Conservation (phyloP, 768 basidiomycete species). For the Leccinum fibrillosum region DNA sequence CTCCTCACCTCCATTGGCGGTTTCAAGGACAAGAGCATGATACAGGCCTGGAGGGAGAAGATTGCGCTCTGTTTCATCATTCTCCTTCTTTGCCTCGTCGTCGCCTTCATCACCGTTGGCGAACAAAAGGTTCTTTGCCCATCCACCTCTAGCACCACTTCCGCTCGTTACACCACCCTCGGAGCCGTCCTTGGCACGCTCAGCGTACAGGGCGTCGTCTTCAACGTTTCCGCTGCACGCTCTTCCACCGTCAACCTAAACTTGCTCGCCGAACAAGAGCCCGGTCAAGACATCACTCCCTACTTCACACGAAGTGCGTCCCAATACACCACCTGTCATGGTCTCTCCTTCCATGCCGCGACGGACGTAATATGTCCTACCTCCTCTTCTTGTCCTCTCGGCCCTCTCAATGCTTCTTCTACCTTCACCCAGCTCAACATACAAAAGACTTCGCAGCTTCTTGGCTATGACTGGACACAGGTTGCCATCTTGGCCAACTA, state of each 20-base stretch:
- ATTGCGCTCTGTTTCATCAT: constrained; percentile 90
- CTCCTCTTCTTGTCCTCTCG: constrained; percentile 63
- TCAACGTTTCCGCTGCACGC: constrained; percentile 61
- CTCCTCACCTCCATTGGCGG: constrained; percentile 73
- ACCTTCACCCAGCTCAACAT: constrained; percentile 64
- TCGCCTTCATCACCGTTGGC: constrained; percentile 94
- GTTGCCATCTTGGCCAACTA: constrained; percentile 69
- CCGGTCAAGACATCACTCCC: constrained; percentile 90
- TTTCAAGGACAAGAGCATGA: constrained; percentile 69
- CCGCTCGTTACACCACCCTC: constrained; percentile 47
- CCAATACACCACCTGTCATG: constrained; percentile 64
- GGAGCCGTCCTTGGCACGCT: constrained; percentile 62
- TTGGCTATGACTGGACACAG: constrained; percentile 92
- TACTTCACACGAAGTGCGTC: constrained; percentile 69
- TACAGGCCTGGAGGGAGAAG: constrained; percentile 98
- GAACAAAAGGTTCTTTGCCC: constrained; percentile 93
- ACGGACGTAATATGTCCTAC: constrained; percentile 68
- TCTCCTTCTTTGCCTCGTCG: constrained; percentile 64
- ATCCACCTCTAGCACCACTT: constrained; percentile 40
- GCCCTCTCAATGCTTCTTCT: constrained; percentile 49
- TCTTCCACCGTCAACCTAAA: constrained; percentile 55
- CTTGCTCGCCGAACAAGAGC: constrained; percentile 46
- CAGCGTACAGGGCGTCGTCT: constrained; percentile 72
- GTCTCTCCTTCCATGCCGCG: constrained; percentile 64
- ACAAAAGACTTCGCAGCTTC: constrained; percentile 58